Evolutionary conservation across 169 alveolate genomes (phyloP).

Genomic region (Cryptosporidium muris): DNA sequence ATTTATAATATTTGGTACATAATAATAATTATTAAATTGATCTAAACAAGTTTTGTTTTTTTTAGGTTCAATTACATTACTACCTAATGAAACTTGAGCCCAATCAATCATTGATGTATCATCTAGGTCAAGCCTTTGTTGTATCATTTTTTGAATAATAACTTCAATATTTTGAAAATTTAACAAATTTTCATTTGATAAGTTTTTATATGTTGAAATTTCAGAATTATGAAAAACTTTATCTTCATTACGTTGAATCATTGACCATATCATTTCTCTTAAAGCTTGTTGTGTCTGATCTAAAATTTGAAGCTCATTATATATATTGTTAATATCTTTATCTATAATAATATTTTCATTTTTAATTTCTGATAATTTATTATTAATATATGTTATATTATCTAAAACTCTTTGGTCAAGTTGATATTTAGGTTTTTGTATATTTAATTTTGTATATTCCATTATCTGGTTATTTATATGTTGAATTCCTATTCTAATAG

Average conservation of each 20-base stretch:
- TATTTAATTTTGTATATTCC: no score
- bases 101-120: slow-evolving; percentile 30
- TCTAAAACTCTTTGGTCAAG: no score
- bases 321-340: slow-evolving; percentile 9
- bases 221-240: not conserved
- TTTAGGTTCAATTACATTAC: slow-evolving; percentile 33
- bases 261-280: slow-evolving; percentile 34
- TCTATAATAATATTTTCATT: not conserved
- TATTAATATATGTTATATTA: not conserved
- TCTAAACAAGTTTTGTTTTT: slow-evolving; percentile 14
- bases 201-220: not conserved
- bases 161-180: not conserved
- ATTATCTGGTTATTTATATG: no score
- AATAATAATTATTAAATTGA: not conserved
- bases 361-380: slow-evolving; percentile 23
- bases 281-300: slow-evolving; percentile 44
- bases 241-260: slow-evolving; percentile 33
- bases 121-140: slow-evolving; percentile 11
- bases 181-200: no score
- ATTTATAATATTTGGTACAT: not conserved
- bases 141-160: not conserved
- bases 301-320: slow-evolving; percentile 25
- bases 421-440: no score
- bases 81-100: slow-evolving; percentile 66
- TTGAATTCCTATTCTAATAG: no score